Base-by-base conservation (phyloP, 176 grass and related monocot species). In the Guadua angustifolia region DNA sequence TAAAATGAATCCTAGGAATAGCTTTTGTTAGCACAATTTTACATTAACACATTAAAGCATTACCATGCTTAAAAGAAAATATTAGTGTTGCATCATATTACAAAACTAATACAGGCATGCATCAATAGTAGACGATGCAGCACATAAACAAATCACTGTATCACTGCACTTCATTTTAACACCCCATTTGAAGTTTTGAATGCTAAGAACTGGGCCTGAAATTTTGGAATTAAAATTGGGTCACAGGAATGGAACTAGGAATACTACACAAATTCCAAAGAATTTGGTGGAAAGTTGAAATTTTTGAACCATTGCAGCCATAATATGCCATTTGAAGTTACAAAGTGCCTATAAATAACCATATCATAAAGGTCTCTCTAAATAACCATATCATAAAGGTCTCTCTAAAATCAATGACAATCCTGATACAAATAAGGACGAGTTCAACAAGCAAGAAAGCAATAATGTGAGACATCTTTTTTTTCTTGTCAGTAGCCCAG, bases 1-100 rank as follows among this genome's bases (percentile, higher is more conserved):
- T 39, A 46, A 21, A 83, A 35, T 13, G 22, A 39, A 74, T 58
- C 8, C 53, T 86, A 86, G 29, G 63, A 79, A 22, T 36, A 71
- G 13, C 2, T 70, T 77, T 69, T 87, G 29, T 45, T 49, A 81
- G 39, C 29, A 59, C 16, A 21, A 66, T 36, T 52, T 47, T 22
- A 9, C 61, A 22, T 56, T 7, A 57, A 24, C 25, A 66, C 25
- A 3, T 57, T 81, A 9, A 21, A 75, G 62, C 12, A 74, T 59
- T 25, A 12, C 56, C 42, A 53, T 4, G 29, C 18, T 75, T 39
- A 26, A 32, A 32, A 36, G 6, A 21, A 83, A 83, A 74, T 35
- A 61, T 3, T 38, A 65, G 6, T 12, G 13, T 21, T 7, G 12
- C 16, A 19, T 53, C 51, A 53, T 53, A 39, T 21, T 60, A 43